Base-by-base conservation (phyloP, 352 stramenopile genomes). In the Hyaloperonospora brassicae region DNA sequence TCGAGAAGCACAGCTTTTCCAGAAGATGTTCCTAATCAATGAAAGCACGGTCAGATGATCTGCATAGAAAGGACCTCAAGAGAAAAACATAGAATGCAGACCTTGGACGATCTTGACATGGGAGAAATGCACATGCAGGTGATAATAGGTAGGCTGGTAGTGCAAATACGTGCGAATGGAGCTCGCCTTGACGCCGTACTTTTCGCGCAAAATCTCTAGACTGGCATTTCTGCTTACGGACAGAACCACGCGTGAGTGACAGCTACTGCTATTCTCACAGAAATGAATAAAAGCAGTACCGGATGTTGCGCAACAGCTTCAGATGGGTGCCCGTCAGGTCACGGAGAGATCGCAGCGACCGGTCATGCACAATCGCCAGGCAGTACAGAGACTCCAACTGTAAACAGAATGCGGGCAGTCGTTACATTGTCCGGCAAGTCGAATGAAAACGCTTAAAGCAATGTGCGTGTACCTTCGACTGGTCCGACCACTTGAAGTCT, bases 131-230 rank as follows among this genome's bases (percentile, higher is more conserved):
- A 94, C 79, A 51, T 94, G 84, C 47, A 94, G 72, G 57, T 94
- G 84, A 53, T 94, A 94, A 59, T 94, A 94, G 44, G 84, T 90
- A 25, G 84, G 84, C 68, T 91, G 84, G 47, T 94, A 94, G 69
- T 94, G 84, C 55, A 94, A 74, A 57, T 92, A 94, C 62, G 89
- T 69, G 48, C 84, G 82, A 27, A 94, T 51, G 11, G 70, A 75
- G 52, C 68, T 90, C 22, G 55, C 48, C 0, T 60, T 45, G 2
- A 86, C 62, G n/a, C 69, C 68, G 47, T 88, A 92, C 49, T 86
- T 79, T 38, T 61, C 17, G 13, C 57, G 54, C n/a, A 94, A 52
- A 39, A 72, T 63, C 5, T 69, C 43, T 38, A 89, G 50, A 52
- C 79, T 79, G 30, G 64, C 66, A 50, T 92, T 80, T 27, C 81